Base-by-base conservation (phyloP, 2,329 filamentous ascomycete species). In the Dothideomycetes sp. region DNA sequence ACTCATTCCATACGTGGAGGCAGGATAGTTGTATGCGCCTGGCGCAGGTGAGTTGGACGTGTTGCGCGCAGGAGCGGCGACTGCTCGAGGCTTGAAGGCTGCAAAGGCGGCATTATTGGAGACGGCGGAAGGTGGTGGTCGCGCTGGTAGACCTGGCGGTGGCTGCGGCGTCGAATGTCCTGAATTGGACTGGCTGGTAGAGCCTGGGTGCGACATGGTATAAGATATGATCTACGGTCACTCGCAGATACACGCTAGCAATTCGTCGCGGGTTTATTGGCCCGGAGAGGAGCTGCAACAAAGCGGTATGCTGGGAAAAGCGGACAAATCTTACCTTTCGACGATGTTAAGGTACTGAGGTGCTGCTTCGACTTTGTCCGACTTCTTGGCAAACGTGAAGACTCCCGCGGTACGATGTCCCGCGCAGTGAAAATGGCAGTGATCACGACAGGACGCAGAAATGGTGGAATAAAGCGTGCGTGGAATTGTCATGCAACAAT, bases 191-290 rank as follows among this genome's bases (percentile, higher is more conserved):
- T 38, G 39, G 40, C 39, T 40, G 32, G 34, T 45, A 42, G 45
- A 45, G 47, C 83, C 83, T 65, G 83, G 81, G 73, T 85, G 85
- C 65, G 83, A 81, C 84, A 89, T 89, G 67, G 68, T 38, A 3
- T 15, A 24, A 3, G 19, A 19, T 35, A 42, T 37, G 39, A 19
- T 32, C 7, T 8, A 27, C 12, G 22, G 7, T 7, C 22, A 27
- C 7, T 7, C 7, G 22, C 22, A 27, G n/a, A 27, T 7, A 27
- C 22, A 12, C 22, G 22, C 22, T 27, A 7, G 22, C 22, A 27
- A 7, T 27, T 27, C 22, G 22, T 7, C n/a, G n/a, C 22, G 7
- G 22, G 22, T 27, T 7, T 12, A 27, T 7, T 7, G 7, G 7
- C 7, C 22, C 7, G 22, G 22, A 27, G 22, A 12, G 22, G 7